Conservation (phyloP, 306 rosid species). For the Oxytropis ochrocephala region DNA sequence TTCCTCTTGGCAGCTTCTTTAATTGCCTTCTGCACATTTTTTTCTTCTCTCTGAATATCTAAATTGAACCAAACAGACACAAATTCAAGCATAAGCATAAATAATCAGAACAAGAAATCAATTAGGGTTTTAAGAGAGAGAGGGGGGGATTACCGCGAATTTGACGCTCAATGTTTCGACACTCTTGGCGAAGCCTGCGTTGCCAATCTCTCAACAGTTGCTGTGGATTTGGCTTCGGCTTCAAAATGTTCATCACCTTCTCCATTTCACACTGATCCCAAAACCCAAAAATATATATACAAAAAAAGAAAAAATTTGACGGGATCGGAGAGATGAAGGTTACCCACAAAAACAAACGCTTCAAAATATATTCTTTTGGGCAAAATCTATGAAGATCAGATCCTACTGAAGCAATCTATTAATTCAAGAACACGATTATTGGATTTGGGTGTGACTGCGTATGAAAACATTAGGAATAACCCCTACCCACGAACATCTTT, state of each 20-base stretch:
- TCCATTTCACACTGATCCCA: slow-evolving; percentile 44
- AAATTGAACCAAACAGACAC: slow-evolving; percentile 11
- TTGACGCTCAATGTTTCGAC: slow-evolving; percentile 88
- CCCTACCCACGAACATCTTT: not conserved
- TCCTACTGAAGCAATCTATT: not conserved
- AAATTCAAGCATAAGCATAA: not conserved
- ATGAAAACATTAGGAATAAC: not conserved
- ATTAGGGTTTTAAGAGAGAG: not conserved
- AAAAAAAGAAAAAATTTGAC: not conserved
- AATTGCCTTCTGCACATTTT: slow-evolving; percentile 80
- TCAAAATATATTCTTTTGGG: not conserved
- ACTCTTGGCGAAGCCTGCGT: slow-evolving; percentile 85
- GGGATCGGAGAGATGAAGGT: slow-evolving; percentile 9
- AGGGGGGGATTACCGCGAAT: slow-evolving; percentile 53
- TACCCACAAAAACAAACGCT: not conserved
- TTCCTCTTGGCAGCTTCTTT: slow-evolving; percentile 92
- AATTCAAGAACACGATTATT: not conserved
- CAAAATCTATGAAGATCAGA: not conserved
- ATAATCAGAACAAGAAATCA: not conserved
- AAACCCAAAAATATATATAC: not conserved
- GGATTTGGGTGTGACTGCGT: not conserved
- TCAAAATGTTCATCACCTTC: slow-evolving; percentile 63
- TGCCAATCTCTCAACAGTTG: slow-evolving; percentile 81
- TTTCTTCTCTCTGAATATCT: slow-evolving; percentile 92
- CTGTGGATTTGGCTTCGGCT: slow-evolving; percentile 68